Percentiles rank a stretch among this genome's conserved stretches.
phyloP scores from a whole-genome alignment of 2,329 filamentous ascomycete genomes.

The Claviceps maximensis region DNA sequence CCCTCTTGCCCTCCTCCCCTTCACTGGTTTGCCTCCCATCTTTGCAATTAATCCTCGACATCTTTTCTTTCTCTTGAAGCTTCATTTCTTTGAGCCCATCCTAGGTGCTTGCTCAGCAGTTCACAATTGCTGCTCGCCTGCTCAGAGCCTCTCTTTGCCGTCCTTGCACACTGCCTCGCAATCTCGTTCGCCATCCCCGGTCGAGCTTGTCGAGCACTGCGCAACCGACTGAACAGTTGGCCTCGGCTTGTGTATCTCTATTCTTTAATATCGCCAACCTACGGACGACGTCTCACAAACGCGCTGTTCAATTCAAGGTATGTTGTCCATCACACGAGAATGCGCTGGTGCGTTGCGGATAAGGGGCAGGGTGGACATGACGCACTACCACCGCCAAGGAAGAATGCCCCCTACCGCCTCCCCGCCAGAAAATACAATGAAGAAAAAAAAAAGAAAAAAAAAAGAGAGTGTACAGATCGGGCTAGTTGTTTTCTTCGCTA shows the following conservation, averaged over 20 bases:
- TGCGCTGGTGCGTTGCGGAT: not conserved
- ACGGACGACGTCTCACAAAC: conserved; percentile 10
- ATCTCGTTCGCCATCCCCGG: conserved; percentile 7
- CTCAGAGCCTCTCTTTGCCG: not conserved
- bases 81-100: conserved; percentile 5
- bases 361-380: not conserved
- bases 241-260: not conserved
- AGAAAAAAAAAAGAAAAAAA: too few species aligned
- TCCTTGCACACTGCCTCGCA: not conserved
- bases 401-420: not conserved
- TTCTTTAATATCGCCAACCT: not conserved
- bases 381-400: not conserved
- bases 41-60: not conserved
- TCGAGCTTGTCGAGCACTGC: conserved; percentile 5
- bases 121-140: conserved; percentile 5
- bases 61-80: not conserved
- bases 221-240: conserved; percentile 2
- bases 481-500: not conserved
- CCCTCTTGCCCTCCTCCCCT: not conserved
- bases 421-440: not conserved
- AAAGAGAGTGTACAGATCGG: not conserved
- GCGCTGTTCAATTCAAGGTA: conserved; percentile 21
- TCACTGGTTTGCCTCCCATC: conserved; percentile 3
- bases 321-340: conserved; percentile 5
- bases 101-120: conserved; percentile 4